These are phyloP conservation scores for Nitzschia sp. DNA, from an alignment of 108 stramenopile genomes.

Conservation along the genomic window DNA sequence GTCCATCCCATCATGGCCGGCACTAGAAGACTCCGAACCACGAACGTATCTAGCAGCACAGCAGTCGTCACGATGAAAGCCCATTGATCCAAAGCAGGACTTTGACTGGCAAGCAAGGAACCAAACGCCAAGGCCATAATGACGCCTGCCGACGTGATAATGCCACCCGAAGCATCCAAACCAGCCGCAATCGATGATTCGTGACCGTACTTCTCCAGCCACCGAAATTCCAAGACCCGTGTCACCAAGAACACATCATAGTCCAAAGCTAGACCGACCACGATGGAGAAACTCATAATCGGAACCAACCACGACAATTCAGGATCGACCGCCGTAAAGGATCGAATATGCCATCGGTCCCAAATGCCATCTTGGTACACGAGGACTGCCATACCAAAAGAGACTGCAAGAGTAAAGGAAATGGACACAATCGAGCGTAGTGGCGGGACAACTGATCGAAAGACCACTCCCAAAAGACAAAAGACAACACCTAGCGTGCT, in stretches of 20 bases:
- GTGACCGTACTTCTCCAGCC: slow-evolving; percentile 25
- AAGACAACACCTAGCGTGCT: slow-evolving; percentile 39
- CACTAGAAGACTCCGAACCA: slow-evolving; percentile 46
- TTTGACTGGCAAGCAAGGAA: slow-evolving; percentile 32
- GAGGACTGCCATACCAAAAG: slow-evolving; percentile 43
- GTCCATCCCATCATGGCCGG: slow-evolving; percentile 32
- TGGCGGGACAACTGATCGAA: slow-evolving; percentile 33
- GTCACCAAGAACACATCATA: slow-evolving; percentile 52
- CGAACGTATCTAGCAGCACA: slow-evolving; percentile 55
- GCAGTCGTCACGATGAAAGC: slow-evolving; percentile 42
- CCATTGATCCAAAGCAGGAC: slow-evolving; percentile 45
- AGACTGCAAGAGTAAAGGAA: slow-evolving; percentile 34
- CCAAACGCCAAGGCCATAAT: slow-evolving; percentile 56
- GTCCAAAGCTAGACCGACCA: slow-evolving; percentile 52
- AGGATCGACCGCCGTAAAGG: slow-evolving; percentile 14
- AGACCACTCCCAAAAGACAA: slow-evolving; percentile 45
- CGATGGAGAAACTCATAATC: slow-evolving; percentile 49
- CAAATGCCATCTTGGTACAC: slow-evolving; percentile 48
- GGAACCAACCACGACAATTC: slow-evolving; percentile 49
- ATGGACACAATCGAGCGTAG: slow-evolving; percentile 37
- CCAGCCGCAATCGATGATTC: slow-evolving; percentile 37
- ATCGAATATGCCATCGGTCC: slow-evolving; percentile 10
- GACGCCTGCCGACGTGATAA: slow-evolving; percentile 41
- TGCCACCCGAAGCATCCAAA: slow-evolving; percentile 34
- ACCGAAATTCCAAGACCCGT: slow-evolving; percentile 45